Conservation (phyloP, 441 rosid genomes). For the Breynia disticha region DNA sequence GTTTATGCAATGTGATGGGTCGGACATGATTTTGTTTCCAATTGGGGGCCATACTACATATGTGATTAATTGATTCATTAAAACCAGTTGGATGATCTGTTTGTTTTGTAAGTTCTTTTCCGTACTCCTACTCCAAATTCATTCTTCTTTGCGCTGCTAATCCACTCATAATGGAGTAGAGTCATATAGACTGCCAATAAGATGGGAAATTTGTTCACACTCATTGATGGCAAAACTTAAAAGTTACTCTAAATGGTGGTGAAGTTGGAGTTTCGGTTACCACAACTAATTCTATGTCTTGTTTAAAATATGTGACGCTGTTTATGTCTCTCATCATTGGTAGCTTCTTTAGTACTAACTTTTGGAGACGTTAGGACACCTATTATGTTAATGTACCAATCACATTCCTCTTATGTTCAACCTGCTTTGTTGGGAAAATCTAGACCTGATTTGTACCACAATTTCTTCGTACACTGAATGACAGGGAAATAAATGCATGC, state of each 20-base stretch:
- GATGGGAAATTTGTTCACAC: not conserved
- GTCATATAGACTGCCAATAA: too few species aligned
- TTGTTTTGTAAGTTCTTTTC: too few species aligned
- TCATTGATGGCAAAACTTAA: not conserved
- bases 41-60: too few species aligned
- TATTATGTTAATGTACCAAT: not conserved
- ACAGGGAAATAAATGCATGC: constrained; percentile 66
- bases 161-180: too few species aligned
- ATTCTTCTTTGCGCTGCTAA: too few species aligned
- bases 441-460: constrained; percentile 23
- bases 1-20: too few species aligned
- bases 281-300: not conserved
- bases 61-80: too few species aligned
- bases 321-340: not conserved
- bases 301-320: not conserved
- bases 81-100: too few species aligned
- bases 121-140: too few species aligned
- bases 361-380: not conserved
- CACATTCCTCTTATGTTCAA: too few species aligned
- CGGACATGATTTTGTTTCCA: too few species aligned
- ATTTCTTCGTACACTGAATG: constrained; percentile 35
- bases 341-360: not conserved
- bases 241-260: not conserved
- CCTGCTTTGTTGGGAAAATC: constrained; percentile 1
- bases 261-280: not conserved